These are phyloP conservation scores for Yarrowia alimentaria DNA, from an alignment of 805 yeast genomes.

Conservation along the genomic window DNA sequence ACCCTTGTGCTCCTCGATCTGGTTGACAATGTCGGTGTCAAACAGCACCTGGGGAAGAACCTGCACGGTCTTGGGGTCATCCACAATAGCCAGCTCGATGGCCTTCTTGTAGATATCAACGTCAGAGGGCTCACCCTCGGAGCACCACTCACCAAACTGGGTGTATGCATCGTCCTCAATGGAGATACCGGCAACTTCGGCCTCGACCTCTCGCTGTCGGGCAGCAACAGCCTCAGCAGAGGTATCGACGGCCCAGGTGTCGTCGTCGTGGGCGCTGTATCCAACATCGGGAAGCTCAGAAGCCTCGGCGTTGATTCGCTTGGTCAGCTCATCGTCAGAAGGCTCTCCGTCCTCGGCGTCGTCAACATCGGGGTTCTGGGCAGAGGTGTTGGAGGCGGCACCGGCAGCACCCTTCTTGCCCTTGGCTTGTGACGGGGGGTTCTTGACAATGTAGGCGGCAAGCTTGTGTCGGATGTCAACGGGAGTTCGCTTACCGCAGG, in stretches of 20 bases:
- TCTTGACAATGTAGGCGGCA: constrained; percentile 81
- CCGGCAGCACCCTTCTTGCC: constrained; percentile 64
- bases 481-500: constrained; percentile 88
- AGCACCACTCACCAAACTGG: constrained; percentile 87
- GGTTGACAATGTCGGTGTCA: constrained; percentile 62
- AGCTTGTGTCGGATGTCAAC: constrained; percentile 85
- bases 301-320: constrained; percentile 81
- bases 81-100: constrained; percentile 67
- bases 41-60: constrained; percentile 90
- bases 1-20: constrained; percentile 76
- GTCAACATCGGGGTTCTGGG: constrained; percentile 40
- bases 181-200: constrained; percentile 46
- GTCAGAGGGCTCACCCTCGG: constrained; percentile 66
- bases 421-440: constrained; percentile 60
- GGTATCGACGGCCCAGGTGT: constrained; percentile 97
- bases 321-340: constrained; percentile 72
- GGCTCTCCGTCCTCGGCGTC: constrained; percentile 47
- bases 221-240: constrained; percentile 93
- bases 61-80: constrained; percentile 75
- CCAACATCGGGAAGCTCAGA: constrained; percentile 56
- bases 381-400: constrained; percentile 67
- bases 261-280: constrained; percentile 65
- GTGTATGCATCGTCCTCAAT: constrained; percentile 52
- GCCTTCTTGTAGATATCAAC: constrained; percentile 92
- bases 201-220: constrained; percentile 82